phyloP scores from a whole-genome alignment of 306 rosid genomes.

The Cucurbita pepo region DNA sequence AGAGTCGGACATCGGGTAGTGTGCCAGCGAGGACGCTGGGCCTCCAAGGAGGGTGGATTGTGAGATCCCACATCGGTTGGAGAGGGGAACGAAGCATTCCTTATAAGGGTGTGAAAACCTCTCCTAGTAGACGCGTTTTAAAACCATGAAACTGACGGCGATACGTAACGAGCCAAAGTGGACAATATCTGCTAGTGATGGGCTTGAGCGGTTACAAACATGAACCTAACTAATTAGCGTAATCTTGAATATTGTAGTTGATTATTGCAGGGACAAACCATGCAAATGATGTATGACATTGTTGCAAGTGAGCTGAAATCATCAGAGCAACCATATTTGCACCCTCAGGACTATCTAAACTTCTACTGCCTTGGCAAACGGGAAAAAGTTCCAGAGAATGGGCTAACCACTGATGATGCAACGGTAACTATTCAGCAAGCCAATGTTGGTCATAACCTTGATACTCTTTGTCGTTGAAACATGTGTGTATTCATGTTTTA shows the following conservation, averaged over 20 bases:
- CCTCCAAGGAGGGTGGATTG: no score
- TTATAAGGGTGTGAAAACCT: no score
- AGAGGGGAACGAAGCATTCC: no score
- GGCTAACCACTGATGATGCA: constrained; percentile 12
- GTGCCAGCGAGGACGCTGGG: no score
- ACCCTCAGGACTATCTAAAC: constrained; percentile 73
- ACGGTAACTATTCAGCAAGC: constrained; percentile 28
- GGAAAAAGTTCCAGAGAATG: constrained; percentile 33
- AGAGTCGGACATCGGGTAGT: no score
- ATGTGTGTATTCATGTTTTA: constrained; percentile 3
- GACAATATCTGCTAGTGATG: no score
- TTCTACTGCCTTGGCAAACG: constrained; percentile 95
- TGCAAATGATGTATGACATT: constrained; percentile 62
- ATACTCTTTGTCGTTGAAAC: neutral
- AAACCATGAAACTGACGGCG: no score
- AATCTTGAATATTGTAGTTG: constrained; percentile 6
- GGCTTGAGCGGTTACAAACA: neutral
- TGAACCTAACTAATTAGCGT: neutral
- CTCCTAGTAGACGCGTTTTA: no score
- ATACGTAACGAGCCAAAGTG: neutral
- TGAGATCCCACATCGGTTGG: no score
- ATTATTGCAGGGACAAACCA: constrained; percentile 57
- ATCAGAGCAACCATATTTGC: constrained; percentile 17
- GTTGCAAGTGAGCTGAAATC: constrained; percentile 51
- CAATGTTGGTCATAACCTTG: neutral